Evolutionary conservation across 371 early-diverging fungal genomes (phyloP).

Genomic region (Sporodiniella umbellata): DNA sequence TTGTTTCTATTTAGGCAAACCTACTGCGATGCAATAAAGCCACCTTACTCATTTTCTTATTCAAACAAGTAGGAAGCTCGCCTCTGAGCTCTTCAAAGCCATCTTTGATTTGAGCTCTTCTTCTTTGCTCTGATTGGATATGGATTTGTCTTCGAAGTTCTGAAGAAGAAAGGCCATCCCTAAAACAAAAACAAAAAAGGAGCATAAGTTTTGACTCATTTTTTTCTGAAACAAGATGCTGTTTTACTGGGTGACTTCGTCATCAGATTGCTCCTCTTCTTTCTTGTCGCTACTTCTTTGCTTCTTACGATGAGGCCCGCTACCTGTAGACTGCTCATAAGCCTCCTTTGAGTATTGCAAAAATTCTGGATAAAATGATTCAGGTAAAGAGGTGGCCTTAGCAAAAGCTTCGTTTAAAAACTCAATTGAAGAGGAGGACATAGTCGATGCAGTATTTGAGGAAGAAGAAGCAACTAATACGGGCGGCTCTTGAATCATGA

Average conservation of each 20-base stretch:
- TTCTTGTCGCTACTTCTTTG: slow-evolving; percentile 15
- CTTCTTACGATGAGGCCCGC: slow-evolving; percentile 28
- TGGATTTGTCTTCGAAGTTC: slow-evolving; percentile 45
- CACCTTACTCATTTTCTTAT: slow-evolving; percentile 37
- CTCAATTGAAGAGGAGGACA: slow-evolving; percentile 32
- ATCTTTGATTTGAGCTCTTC: slow-evolving; percentile 48
- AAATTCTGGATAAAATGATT: slow-evolving; percentile 36
- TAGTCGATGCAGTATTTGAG: slow-evolving; percentile 27
- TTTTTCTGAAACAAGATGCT: not conserved
- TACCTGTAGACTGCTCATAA: slow-evolving; percentile 32
- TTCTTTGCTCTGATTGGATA: slow-evolving; percentile 46
- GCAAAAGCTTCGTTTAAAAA: slow-evolving; percentile 34
- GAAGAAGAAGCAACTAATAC: slow-evolving; percentile 41
- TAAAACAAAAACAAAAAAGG: not conserved
- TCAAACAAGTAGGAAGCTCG: slow-evolving; percentile 32
- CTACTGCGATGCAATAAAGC: slow-evolving; percentile 37
- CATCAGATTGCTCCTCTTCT: slow-evolving; percentile 15
- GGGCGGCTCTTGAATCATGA: slow-evolving; percentile 38
- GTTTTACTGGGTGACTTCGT: slow-evolving; percentile 19
- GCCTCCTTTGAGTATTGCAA: slow-evolving; percentile 34
- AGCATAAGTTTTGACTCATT: not conserved
- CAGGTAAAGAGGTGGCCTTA: slow-evolving; percentile 33
- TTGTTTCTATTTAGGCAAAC: slow-evolving; percentile 1
- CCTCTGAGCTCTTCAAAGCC: slow-evolving; percentile 33
- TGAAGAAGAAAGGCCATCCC: slow-evolving; percentile 11